Evolutionary conservation across 371 early-diverging fungal species (phyloP).

Genomic region (Umbelopsis sp.): DNA sequence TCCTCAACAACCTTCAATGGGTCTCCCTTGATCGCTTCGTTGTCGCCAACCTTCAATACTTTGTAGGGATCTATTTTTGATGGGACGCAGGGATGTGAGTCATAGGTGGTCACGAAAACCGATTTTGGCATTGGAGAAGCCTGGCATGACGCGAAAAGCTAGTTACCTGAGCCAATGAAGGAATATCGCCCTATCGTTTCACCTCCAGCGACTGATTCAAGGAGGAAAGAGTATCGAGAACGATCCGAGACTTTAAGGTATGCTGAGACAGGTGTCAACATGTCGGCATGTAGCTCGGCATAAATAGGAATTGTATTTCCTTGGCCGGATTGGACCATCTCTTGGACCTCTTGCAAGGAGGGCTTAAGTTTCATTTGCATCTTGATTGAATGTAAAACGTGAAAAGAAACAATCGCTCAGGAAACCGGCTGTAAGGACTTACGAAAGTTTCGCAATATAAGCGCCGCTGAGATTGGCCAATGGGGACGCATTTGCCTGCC

Average conservation of each 20-base stretch:
- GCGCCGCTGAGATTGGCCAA: too few species aligned
- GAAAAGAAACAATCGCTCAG: slow-evolving; percentile 1
- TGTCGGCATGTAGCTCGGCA: slow-evolving; percentile 85
- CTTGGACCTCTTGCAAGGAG: slow-evolving; percentile 72
- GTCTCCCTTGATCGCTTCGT: slow-evolving; percentile 79
- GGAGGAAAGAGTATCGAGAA: slow-evolving; percentile 85
- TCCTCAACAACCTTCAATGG: slow-evolving; percentile 85
- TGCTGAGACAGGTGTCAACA: slow-evolving; percentile 95
- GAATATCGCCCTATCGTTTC: slow-evolving; percentile 95
- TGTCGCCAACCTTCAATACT: slow-evolving; percentile 75
- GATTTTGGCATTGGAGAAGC: neutral
- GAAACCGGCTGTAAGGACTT: slow-evolving; percentile 2
- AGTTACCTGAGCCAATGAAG: slow-evolving; percentile 87
- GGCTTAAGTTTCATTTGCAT: slow-evolving; percentile 61
- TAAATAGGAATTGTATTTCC: slow-evolving; percentile 92
- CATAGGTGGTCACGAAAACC: neutral
- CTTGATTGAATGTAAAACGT: slow-evolving; percentile 8
- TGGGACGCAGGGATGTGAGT: neutral
- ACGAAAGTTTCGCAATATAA: neutral
- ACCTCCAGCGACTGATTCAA: slow-evolving; percentile 95
- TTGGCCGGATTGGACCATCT: slow-evolving; percentile 54
- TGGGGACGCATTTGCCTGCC: too few species aligned
- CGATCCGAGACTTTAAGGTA: slow-evolving; percentile 87
- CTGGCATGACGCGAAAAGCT: too few species aligned
- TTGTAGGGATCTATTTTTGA: slow-evolving; percentile 79